These are phyloP conservation scores for Suhomyces sp. DNA, from an alignment of 805 yeast species.

Conservation along the genomic window DNA sequence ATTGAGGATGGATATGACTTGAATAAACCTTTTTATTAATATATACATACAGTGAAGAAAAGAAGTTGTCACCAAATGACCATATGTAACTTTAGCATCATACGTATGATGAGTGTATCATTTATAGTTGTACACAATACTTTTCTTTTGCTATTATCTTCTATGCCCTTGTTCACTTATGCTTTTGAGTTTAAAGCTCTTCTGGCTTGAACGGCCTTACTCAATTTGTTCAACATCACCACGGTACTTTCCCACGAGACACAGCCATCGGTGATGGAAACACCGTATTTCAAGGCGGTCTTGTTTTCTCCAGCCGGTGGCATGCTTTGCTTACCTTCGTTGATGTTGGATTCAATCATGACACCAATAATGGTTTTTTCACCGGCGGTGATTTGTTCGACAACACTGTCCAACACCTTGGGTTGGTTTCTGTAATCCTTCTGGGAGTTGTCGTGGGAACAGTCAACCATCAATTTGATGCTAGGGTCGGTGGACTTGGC, in stretches of 20 bases:
- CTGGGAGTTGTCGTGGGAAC: conserved; percentile 95
- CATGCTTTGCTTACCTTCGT: conserved; percentile 87
- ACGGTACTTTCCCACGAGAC: conserved; percentile 90
- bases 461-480: conserved; percentile 84
- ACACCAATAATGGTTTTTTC: conserved; percentile 83
- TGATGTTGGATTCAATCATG: conserved; percentile 91
- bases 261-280: conserved; percentile 96
- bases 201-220: conserved; percentile 82
- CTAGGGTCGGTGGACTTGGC: conserved; percentile 45
- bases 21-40: too few relatives aligned
- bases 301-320: conserved; percentile 54
- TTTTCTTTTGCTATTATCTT: background rate
- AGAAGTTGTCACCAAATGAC: too few relatives aligned
- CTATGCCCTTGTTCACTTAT: background rate
- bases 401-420: conserved; percentile 77
- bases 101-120: too few relatives aligned
- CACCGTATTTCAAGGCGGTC: conserved; percentile 80
- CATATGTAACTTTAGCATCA: too few relatives aligned
- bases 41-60: background rate
- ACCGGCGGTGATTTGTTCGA: conserved; percentile 79
- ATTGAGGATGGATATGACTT: too few relatives aligned
- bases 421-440: conserved; percentile 97
- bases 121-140: too few relatives aligned
- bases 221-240: conserved; percentile 71
- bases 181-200: conserved; percentile 55